Base-by-base conservation (phyloP, 208 protist genomes). In the Leishmania amazonensis region DNA sequence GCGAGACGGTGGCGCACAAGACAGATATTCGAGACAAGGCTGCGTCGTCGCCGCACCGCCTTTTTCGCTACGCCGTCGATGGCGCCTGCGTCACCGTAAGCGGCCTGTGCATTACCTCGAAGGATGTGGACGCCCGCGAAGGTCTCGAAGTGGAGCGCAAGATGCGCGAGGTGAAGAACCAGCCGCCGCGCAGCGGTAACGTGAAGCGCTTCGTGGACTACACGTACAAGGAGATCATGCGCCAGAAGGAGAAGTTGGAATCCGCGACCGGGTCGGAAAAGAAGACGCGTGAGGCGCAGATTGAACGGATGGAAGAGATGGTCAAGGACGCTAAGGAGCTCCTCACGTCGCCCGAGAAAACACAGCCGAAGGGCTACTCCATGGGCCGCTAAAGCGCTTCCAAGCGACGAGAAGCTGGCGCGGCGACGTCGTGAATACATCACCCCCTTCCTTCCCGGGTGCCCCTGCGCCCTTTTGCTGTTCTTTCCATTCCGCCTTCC, bases 131-230 rank as follows among this genome's bases (percentile, higher is more conserved):
- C 24, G 84, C 88, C 28, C 85, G 78, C 47, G 76, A 64, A 40
- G 75, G 76, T 65, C 87, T 96, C 6, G 93, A 96, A 70, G 74
- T 89, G 42, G 82, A 89, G 81, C 93, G 93, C 62, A 93, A 91
- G 85, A 88, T 96, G 81, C 93, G 93, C 45, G 88, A 96, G 74
- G 85, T 96, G 17, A 94, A 94, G 80, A 96, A 96, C 87, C 81
- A 83, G 45, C 87, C 90, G 35, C 93, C 93, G 21, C 90, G 93
- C 76, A 96, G 86, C 78, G 93, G 93, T 70, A 96, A 94, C 81
- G 83, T 96, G 78, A 88, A 85, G 75, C 81, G 87, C 62, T 96
- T 92, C 70, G 87, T 96, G 62, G 90, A 94, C 54, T 89, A 87
- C 78, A 94, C 90, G 24, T 85, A 91, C 65, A 96, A 93, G 85